phyloP scores from a whole-genome alignment of 345 rosid species.

The Aethionema arabicum region DNA sequence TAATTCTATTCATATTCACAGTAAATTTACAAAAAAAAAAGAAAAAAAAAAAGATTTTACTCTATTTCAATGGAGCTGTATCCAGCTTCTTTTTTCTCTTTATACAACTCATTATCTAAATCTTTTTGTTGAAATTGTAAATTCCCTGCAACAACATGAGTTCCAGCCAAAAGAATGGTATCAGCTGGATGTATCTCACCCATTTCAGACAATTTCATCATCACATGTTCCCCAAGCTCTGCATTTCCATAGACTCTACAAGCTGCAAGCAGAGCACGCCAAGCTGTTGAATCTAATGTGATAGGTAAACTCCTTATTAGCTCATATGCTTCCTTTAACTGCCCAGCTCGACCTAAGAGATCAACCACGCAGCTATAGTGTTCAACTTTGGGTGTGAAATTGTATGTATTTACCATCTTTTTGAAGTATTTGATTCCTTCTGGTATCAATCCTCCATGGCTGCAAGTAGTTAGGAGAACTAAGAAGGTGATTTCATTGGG shows the following conservation, averaged over 20 bases:
- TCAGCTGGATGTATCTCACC: constrained; percentile 52
- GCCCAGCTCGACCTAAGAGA: constrained; percentile 63
- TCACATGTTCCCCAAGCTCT: constrained; percentile 46
- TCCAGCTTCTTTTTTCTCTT: constrained; percentile 49
- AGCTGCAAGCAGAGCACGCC: constrained; percentile 70
- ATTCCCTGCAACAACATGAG: constrained; percentile 54
- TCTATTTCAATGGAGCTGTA: constrained; percentile 49
- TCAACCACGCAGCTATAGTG: constrained; percentile 70
- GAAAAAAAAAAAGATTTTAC: no score
- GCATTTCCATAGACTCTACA: constrained; percentile 60
- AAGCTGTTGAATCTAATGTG: constrained; percentile 50
- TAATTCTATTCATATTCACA: no score
- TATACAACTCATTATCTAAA: constrained; percentile 28
- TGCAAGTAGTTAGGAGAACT: constrained; percentile 60
- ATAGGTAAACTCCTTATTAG: constrained; percentile 50
- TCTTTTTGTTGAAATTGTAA: constrained; percentile 31
- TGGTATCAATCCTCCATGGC: constrained; percentile 60
- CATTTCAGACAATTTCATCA: constrained; percentile 43
- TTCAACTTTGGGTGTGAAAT: constrained; percentile 49
- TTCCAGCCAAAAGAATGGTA: constrained; percentile 49
- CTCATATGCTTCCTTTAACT: constrained; percentile 58
- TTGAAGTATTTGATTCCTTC: constrained; percentile 53
- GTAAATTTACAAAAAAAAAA: no score
- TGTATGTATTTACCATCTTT: constrained; percentile 51
- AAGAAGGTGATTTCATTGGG: constrained; percentile 66